A percentile compares a stretch with the other conserved stretches of the same genome.
Evolutionary conservation across 805 yeast species (phyloP).

Genomic region (Spathaspora passalidarum): DNA sequence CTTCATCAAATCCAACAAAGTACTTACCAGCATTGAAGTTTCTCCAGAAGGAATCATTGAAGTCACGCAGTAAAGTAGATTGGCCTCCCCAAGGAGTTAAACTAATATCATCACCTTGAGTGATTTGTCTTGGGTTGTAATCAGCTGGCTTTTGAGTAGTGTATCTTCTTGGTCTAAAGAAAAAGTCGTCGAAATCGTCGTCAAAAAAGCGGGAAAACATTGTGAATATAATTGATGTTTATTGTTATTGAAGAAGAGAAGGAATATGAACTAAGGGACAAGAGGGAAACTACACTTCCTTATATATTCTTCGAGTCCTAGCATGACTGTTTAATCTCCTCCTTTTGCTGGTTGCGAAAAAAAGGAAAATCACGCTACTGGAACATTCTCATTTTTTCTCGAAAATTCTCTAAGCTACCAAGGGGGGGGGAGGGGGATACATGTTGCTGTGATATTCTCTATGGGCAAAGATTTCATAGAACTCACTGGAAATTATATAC

Average conservation of each 20-base stretch:
- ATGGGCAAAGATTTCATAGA: not conserved
- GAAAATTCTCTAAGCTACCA: not conserved
- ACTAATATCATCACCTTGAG: not conserved
- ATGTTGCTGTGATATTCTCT: not conserved
- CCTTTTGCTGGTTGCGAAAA: not conserved
- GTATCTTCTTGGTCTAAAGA: slow-evolving; percentile 11
- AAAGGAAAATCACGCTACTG: not conserved
- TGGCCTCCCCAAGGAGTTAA: not conserved
- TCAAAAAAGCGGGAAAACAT: slow-evolving; percentile 5
- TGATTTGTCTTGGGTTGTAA: slow-evolving; percentile 7
- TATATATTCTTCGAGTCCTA: not conserved
- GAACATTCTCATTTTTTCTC: not conserved
- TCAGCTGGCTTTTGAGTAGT: slow-evolving; percentile 4
- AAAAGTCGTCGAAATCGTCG: slow-evolving; percentile 10
- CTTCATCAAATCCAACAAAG: slow-evolving; percentile 14
- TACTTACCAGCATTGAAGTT: slow-evolving; percentile 7
- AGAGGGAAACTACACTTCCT: not conserved
- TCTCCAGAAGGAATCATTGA: slow-evolving; percentile 8
- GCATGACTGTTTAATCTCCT: not conserved
- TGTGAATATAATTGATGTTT: not conserved
- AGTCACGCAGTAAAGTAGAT: not conserved
- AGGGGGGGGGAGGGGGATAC: not conserved
- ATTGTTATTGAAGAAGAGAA: not conserved
- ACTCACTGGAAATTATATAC: not conserved
- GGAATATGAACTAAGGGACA: not conserved